Percentiles rank a stretch among this genome's conserved stretches.
Evolutionary conservation across 176 grass and related monocot genomes (phyloP).

Genomic region (Miscanthus lutarioriparius): DNA sequence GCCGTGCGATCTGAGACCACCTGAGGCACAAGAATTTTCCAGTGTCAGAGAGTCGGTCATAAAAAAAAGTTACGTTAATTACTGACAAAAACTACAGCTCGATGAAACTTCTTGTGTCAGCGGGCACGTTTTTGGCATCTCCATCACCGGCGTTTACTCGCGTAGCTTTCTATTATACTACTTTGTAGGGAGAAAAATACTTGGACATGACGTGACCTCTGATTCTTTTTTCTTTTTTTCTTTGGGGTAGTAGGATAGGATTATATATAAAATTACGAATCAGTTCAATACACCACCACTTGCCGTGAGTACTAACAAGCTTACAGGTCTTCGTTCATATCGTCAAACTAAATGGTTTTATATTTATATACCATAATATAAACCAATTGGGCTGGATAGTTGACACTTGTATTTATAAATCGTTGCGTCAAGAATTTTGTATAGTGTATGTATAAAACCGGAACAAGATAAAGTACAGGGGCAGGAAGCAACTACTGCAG

Average conservation of each 20-base stretch:
- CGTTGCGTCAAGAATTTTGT: not conserved
- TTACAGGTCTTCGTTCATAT: not conserved
- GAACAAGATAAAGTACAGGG: not conserved
- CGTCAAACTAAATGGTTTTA: slow-evolving; percentile 14
- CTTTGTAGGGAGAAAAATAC: not conserved
- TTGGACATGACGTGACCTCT: not conserved
- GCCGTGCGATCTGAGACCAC: slow-evolving; percentile 91
- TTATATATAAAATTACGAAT: not conserved
- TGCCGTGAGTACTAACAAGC: not conserved
- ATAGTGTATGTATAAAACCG: not conserved
- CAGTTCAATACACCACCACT: not conserved
- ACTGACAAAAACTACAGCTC: not conserved
- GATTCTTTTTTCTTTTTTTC: not conserved
- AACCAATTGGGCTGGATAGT: slow-evolving; percentile 11
- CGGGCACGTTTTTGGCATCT: not conserved
- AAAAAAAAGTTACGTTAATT: not conserved
- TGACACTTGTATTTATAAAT: slow-evolving; percentile 34
- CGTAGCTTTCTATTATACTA: not conserved
- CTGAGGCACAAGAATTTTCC: slow-evolving; percentile 36
- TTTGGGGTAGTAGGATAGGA: not conserved
- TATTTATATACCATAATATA: no score
- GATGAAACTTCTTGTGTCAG: not conserved
- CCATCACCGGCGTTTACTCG: not conserved
- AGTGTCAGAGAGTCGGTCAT: not conserved
- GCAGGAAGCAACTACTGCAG: slow-evolving; percentile 15